Evolutionary conservation across 345 rosid species (phyloP), one percentile per base, ranked within the genome.

Genomic region (Orychophragmus violaceus): DNA sequence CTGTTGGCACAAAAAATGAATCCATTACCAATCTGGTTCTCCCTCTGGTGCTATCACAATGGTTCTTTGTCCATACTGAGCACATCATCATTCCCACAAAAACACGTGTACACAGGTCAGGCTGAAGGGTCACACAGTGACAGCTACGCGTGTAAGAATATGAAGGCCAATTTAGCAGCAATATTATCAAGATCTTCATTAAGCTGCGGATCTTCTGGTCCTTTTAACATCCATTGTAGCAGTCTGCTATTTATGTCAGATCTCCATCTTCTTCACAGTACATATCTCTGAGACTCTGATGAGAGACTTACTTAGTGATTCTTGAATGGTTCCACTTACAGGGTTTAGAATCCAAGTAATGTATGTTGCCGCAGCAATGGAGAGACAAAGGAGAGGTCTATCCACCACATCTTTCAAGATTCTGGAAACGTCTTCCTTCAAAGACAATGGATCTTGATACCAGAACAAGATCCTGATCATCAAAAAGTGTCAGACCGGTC

Each of bases 331-430:
- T 80, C 77, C 79, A 76, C 69, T 67, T 29, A 27, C 52, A 1
- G 96, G 96, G 33, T 77, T 79, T 68, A 88, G 45, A 72, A 86
- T 75, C 94, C 97, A 88, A 12, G 86, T 75, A 51, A 91, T 80
- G 77, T 86, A 91, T 69, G 80, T 83, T 53, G 88, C 91, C 5
- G 88, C 96, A 63, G 79, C 74, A 27, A 64, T 10, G 66, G 74
- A 64, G 39, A 71, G 19, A 16, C 80, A 80, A 67, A 88, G 82
- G 78, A 85, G 85, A 79, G 96, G 97, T 74, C 90, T 85, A 35
- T 75, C 74, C 35, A 64, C 52, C 27, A 60, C 64, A 58, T 77
- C 83, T 77, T 77, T 79, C 81, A 88, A 77, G 58, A 91, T 78
- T 66, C 75, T 49, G 9, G 86, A 83, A 76, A 91, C 52, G 62